phyloP scores from a whole-genome alignment of 2,329 filamentous ascomycete genomes.

The Exutisphaerella laricina region DNA sequence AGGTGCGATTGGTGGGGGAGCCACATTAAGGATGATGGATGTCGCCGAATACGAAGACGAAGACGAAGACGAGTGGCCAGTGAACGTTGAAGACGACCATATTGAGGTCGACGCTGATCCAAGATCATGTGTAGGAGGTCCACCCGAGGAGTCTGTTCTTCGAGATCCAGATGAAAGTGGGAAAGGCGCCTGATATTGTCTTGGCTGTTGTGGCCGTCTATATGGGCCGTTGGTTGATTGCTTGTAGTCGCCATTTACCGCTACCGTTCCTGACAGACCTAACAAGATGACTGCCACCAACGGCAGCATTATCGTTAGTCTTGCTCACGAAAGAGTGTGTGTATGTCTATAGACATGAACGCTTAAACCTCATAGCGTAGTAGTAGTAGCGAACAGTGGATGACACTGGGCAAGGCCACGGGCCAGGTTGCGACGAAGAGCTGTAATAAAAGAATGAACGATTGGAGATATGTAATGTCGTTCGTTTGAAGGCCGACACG shows the following conservation, averaged over 20 bases:
- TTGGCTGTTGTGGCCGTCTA: slow-evolving; percentile 1
- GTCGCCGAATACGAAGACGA: neutral
- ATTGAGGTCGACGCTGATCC: too few relatives aligned
- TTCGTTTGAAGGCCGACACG: too few relatives aligned
- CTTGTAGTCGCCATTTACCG: neutral
- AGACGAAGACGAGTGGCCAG: too few relatives aligned
- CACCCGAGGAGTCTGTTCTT: neutral
- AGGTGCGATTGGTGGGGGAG: neutral
- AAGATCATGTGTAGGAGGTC: too few relatives aligned
- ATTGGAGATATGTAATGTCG: slow-evolving; percentile 3
- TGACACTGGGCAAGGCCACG: too few relatives aligned
- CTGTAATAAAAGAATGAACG: neutral
- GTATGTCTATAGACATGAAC: slow-evolving; percentile 3
- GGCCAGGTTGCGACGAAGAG: too few relatives aligned
- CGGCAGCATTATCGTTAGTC: neutral
- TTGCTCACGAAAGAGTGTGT: neutral
- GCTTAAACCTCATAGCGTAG: neutral
- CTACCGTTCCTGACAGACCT: neutral
- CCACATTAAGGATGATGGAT: neutral
- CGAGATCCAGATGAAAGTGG: slow-evolving; percentile 1
- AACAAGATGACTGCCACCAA: neutral
- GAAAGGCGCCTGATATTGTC: slow-evolving; percentile 5
- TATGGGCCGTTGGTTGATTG: slow-evolving; percentile 1
- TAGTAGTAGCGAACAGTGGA: neutral
- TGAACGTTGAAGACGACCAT: too few relatives aligned